Percentiles rank a stretch among this genome's conserved stretches.
These are phyloP conservation scores for Lentinula sp. DNA, from an alignment of 768 basidiomycete species.

Conservation along the genomic window DNA sequence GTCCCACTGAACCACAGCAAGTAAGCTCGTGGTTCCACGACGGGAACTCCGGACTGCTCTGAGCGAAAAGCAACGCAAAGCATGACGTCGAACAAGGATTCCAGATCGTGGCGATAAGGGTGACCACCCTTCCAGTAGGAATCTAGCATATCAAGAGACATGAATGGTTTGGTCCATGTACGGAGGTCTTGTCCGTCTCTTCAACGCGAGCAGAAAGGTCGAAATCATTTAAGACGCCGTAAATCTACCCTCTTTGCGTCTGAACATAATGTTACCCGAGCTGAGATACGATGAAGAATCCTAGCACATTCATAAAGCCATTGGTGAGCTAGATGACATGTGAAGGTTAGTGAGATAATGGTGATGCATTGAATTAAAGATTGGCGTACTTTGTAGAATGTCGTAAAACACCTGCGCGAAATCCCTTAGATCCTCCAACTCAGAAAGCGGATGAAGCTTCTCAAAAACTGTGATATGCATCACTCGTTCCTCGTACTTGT, in stretches of 20 bases:
- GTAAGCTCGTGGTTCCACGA: not conserved
- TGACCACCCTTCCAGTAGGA: not conserved
- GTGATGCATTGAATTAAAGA: no score
- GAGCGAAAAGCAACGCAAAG: constrained; percentile 1
- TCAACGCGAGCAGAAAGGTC: constrained; percentile 2
- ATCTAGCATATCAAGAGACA: not conserved
- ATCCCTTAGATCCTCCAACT: not conserved
- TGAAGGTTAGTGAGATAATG: no score
- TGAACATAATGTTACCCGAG: constrained; percentile 8
- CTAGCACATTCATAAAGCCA: constrained; percentile 4
- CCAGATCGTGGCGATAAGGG: constrained; percentile 6
- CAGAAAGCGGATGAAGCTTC: not conserved
- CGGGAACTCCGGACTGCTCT: not conserved
- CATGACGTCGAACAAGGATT: constrained; percentile 6
- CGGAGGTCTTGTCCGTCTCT: not conserved
- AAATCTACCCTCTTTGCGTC: constrained; percentile 9
- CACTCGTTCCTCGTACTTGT: not conserved
- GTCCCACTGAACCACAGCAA: not conserved
- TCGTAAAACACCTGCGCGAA: not conserved
- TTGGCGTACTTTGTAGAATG: not conserved
- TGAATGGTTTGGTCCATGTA: constrained; percentile 3
- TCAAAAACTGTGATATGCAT: not conserved
- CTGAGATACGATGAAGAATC: constrained; percentile 13
- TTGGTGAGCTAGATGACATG: not conserved
- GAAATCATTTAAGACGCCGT: constrained; percentile 10